phyloP scores from a whole-genome alignment of 257 asterid genomes.

The Voacanga thouarsii region DNA sequence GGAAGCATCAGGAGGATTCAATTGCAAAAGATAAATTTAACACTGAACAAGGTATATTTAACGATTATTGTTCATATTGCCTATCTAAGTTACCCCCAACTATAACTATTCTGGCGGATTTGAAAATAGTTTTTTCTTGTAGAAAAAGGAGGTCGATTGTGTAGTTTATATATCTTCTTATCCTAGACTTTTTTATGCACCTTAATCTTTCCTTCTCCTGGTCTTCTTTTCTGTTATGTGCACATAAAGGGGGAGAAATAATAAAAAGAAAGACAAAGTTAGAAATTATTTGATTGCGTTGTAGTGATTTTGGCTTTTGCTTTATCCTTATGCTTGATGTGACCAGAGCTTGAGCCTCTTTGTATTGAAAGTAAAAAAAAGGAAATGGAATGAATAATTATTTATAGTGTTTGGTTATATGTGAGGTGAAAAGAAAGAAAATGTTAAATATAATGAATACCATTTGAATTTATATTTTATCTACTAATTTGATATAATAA shows the following conservation, averaged over 20 bases:
- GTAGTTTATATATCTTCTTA: neutral
- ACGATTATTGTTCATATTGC: neutral
- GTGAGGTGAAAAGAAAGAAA: neutral
- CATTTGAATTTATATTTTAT: no score
- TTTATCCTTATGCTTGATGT: neutral
- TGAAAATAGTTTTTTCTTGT: neutral
- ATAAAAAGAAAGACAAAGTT: neutral
- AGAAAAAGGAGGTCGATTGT: neutral
- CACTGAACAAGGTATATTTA: constrained; percentile 34
- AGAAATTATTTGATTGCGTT: neutral
- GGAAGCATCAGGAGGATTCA: constrained; percentile 92
- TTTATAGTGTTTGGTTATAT: no score
- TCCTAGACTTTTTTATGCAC: neutral
- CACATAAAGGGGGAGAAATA: neutral
- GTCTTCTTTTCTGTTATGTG: neutral
- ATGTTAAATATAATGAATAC: no score
- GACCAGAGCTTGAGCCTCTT: neutral
- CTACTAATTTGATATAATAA: no score
- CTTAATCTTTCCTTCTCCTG: neutral
- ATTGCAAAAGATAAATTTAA: constrained; percentile 59
- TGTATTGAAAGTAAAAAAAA: no score
- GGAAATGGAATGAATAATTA: no score
- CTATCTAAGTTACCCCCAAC: neutral
- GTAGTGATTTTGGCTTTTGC: neutral
- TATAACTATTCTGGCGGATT: neutral